phyloP scores from a whole-genome alignment of 768 basidiomycete species.

The Lentinus tigrinus region DNA sequence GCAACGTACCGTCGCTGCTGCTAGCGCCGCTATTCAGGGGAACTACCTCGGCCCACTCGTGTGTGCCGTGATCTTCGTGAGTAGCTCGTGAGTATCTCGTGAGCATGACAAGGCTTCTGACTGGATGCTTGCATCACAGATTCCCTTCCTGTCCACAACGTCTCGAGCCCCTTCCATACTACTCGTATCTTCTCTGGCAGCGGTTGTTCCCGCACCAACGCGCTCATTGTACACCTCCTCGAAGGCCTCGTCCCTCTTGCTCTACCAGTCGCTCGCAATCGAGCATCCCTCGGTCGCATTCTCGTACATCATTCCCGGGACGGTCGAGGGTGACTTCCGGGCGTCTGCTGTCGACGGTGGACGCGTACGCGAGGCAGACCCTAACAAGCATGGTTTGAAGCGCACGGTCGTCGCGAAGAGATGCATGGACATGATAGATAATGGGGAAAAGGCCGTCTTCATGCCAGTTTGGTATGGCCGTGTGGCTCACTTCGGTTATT shows the following conservation, averaged over 20 bases:
- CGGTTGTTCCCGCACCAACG: slow-evolving; percentile 82
- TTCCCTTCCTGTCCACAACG: slow-evolving; percentile 67
- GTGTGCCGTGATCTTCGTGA: slow-evolving; percentile 69
- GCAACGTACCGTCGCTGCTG: slow-evolving; percentile 53
- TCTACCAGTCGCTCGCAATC: slow-evolving; percentile 78
- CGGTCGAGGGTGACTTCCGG: slow-evolving; percentile 79
- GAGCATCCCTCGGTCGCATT: slow-evolving; percentile 74
- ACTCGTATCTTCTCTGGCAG: slow-evolving; percentile 76
- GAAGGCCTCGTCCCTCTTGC: slow-evolving; percentile 74
- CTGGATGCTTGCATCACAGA: slow-evolving; percentile 40
- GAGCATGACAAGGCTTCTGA: background rate
- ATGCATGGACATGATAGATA: slow-evolving; percentile 62
- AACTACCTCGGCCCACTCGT: slow-evolving; percentile 75
- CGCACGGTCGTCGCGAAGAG: slow-evolving; percentile 56
- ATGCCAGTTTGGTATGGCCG: slow-evolving; percentile 48
- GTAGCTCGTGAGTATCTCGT: slow-evolving; percentile 23
- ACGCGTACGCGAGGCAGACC: slow-evolving; percentile 43
- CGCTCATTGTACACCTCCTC: slow-evolving; percentile 82
- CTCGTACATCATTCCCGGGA: slow-evolving; percentile 60
- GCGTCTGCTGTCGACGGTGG: slow-evolving; percentile 71
- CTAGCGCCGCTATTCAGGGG: slow-evolving; percentile 52
- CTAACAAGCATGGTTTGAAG: slow-evolving; percentile 58
- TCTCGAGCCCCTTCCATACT: slow-evolving; percentile 72
- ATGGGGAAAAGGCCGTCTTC: slow-evolving; percentile 54
- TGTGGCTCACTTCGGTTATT: slow-evolving; percentile 57